phyloP scores from a whole-genome alignment of 2,329 filamentous ascomycete species.

The Rhynchosporium secalis region DNA sequence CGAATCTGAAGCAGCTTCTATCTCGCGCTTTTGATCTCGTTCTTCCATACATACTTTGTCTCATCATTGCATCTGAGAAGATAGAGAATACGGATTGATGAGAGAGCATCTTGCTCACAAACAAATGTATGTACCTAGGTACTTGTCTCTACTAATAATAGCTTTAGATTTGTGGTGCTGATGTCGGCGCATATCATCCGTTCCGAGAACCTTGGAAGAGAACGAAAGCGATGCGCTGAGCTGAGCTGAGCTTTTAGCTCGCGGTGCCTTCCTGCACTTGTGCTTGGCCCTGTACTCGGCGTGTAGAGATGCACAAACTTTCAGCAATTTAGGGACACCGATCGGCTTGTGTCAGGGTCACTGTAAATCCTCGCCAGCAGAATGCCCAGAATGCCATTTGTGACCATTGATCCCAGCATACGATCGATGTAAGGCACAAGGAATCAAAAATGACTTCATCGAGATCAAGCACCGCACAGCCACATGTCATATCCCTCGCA shows the following conservation, averaged over 20 bases:
- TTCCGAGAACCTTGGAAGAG: neutral
- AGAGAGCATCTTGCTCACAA: neutral
- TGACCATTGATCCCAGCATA: neutral
- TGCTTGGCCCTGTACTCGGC: slow-evolving; percentile 1
- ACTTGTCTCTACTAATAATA: neutral
- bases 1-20: too few relatives aligned
- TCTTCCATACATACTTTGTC: slow-evolving; percentile 6
- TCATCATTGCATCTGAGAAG: neutral
- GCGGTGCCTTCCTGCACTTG: neutral
- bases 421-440: neutral
- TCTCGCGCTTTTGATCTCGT: neutral
- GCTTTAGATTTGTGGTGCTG: neutral
- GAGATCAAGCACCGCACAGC: slow-evolving; percentile 12
- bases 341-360: neutral
- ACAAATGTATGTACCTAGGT: too few relatives aligned
- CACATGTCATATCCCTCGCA: slow-evolving; percentile 6
- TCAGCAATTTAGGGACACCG: slow-evolving; percentile 2
- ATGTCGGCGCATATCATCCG: neutral
- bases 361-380: neutral
- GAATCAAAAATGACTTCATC: slow-evolving; percentile 7
- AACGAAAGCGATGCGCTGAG: slow-evolving; percentile 3
- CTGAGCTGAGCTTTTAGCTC: neutral
- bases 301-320: neutral
- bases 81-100: neutral
- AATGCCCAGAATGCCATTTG: slow-evolving; percentile 4